Percentiles rank a stretch among this genome's conserved stretches.
These are phyloP conservation scores for Coemansia aciculifera DNA, from an alignment of 192 early-diverging fungal genomes.

Conservation along the genomic window DNA sequence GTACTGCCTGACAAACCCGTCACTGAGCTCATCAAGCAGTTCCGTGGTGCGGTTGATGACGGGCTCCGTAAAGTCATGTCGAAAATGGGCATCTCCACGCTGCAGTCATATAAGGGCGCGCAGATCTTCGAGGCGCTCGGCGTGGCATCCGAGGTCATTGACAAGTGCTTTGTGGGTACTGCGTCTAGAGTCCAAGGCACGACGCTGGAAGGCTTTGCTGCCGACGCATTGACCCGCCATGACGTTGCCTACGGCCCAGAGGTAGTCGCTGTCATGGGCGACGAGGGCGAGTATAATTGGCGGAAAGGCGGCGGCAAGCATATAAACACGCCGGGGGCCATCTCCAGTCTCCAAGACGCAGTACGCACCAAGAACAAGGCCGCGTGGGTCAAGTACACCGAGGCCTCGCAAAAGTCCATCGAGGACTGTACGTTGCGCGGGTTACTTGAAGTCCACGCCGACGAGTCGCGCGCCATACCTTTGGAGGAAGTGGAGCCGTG, in stretches of 20 bases:
- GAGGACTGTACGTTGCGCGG: constrained; percentile 93
- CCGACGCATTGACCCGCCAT: constrained; percentile 86
- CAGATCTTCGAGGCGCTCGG: constrained; percentile 99
- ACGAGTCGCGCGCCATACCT: constrained; percentile 60
- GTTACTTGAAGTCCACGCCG: constrained; percentile 77
- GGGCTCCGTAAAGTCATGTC: constrained; percentile 99
- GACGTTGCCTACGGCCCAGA: constrained; percentile 75
- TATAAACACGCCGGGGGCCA: constrained; percentile 85
- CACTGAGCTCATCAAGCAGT: constrained; percentile 78
- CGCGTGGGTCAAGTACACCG: constrained; percentile 84
- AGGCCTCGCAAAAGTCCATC: constrained; percentile 75
- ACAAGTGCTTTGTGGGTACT: constrained; percentile 92
- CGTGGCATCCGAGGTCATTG: constrained; percentile 82
- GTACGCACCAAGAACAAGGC: constrained; percentile 87
- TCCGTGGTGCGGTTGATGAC: constrained; percentile 84
- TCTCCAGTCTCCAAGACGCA: constrained; percentile 93
- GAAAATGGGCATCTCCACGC: constrained; percentile 99
- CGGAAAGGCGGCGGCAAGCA: constrained; percentile 89
- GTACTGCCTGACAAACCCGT: constrained; percentile 57
- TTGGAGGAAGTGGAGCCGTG: constrained; percentile 97
- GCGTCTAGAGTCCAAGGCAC: constrained; percentile 93
- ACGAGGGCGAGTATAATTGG: constrained; percentile 98
- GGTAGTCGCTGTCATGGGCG: constrained; percentile 67
- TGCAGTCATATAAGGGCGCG: constrained; percentile 97
- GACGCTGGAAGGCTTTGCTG: constrained; percentile 74